phyloP scores from a whole-genome alignment of 805 yeast genomes.

The Jamesozyma hellenica region DNA sequence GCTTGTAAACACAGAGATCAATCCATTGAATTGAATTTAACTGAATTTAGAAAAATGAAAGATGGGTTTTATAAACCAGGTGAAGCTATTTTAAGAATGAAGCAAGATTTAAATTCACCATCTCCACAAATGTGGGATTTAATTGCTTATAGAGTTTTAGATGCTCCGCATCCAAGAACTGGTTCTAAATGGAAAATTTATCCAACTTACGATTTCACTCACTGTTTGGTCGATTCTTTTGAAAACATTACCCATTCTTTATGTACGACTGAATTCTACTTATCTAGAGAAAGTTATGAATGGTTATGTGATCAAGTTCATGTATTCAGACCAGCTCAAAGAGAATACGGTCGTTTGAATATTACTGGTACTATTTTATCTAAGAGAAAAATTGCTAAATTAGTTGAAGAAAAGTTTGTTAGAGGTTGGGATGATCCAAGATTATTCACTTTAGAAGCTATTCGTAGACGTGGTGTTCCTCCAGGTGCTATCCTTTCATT shows the following conservation, averaged over 20 bases:
- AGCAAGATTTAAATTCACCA: conserved; percentile 80
- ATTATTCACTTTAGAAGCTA: conserved; percentile 85
- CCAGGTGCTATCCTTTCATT: conserved; percentile 94
- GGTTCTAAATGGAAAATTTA: conserved; percentile 96
- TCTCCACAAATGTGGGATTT: conserved; percentile 99
- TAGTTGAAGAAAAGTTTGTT: conserved; percentile 71
- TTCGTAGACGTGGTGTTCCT: conserved; percentile 95
- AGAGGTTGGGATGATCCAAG: conserved; percentile 99
- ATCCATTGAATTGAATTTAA: conserved; percentile 62
- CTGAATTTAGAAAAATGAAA: conserved; percentile 81
- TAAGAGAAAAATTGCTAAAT: conserved; percentile 89
- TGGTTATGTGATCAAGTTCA: conserved; percentile 95
- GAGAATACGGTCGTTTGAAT: conserved; percentile 95
- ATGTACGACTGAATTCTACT: conserved; percentile 90
- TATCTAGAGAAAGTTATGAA: conserved; percentile 91
- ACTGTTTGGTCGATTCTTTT: conserved; percentile 95
- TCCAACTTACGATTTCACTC: conserved; percentile 98
- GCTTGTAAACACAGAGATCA: conserved; percentile 71
- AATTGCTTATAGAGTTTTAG: conserved; percentile 88
- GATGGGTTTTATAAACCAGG: conserved; percentile 85
- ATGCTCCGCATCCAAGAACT: conserved; percentile 91
- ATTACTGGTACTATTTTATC: conserved; percentile 90
- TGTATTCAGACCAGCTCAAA: conserved; percentile 96
- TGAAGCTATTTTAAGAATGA: conserved; percentile 92
- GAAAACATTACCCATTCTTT: conserved; percentile 93